Conservation (phyloP, 257 asterid genomes). For the Nicotiana tomentosiformis region DNA sequence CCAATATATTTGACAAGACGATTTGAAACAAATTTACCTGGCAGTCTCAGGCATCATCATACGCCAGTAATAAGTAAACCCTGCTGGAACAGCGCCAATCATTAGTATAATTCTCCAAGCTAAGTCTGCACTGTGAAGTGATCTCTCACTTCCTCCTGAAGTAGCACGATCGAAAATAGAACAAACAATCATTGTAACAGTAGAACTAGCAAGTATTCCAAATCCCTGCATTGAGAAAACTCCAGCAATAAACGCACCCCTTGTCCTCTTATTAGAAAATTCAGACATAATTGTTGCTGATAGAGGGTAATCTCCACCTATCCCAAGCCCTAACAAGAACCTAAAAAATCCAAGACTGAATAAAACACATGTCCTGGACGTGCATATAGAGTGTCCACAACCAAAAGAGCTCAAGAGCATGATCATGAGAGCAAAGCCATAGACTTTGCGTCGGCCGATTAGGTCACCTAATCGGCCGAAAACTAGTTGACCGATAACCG, state of each 20-base stretch:
- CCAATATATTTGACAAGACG: neutral
- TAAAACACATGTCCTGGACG: slow-evolving; percentile 37
- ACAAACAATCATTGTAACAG: slow-evolving; percentile 49
- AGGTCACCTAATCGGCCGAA: slow-evolving; percentile 50
- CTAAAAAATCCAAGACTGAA: slow-evolving; percentile 40
- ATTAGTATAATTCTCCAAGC: slow-evolving; percentile 57
- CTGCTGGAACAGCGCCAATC: slow-evolving; percentile 55
- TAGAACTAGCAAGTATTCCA: slow-evolving; percentile 48
- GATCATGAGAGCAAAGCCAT: slow-evolving; percentile 39
- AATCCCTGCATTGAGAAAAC: slow-evolving; percentile 70
- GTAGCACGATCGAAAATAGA: slow-evolving; percentile 31
- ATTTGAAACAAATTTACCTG: slow-evolving; percentile 22
- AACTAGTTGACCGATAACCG: slow-evolving; percentile 39
- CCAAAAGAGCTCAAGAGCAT: slow-evolving; percentile 47
- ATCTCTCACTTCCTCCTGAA: neutral
- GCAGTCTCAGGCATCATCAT: slow-evolving; percentile 70
- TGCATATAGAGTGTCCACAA: slow-evolving; percentile 51
- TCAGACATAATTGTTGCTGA: slow-evolving; percentile 69
- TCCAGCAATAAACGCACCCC: slow-evolving; percentile 55
- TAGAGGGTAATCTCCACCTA: slow-evolving; percentile 59
- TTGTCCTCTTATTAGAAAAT: slow-evolving; percentile 43
- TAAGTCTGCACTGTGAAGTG: slow-evolving; percentile 40
- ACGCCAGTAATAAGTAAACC: slow-evolving; percentile 49
- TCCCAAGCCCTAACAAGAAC: slow-evolving; percentile 46
- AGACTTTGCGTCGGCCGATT: slow-evolving; percentile 46